Percentiles rank a stretch among this genome's conserved stretches.
phyloP scores from a whole-genome alignment of 2,329 filamentous ascomycete species.

The Sporothrix brasiliensis region DNA sequence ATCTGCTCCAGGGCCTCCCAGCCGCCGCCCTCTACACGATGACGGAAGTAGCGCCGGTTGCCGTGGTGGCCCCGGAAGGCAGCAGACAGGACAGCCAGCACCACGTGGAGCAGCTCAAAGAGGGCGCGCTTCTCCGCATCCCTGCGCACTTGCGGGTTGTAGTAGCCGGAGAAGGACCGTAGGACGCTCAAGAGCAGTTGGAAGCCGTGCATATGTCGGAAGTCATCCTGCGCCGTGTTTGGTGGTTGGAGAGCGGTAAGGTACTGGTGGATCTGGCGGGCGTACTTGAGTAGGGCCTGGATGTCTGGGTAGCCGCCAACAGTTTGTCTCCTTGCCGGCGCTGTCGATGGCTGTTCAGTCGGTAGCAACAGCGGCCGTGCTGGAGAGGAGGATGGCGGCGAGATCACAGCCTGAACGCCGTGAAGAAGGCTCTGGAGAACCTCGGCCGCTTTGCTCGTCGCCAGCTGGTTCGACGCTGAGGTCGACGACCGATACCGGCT shows the following conservation, averaged over 20 bases:
- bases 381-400: conserved; percentile 34
- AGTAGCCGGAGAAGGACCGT: conserved; percentile 72
- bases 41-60: conserved; percentile 84
- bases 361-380: conserved; percentile 19
- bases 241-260: conserved; percentile 53
- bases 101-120: conserved; percentile 69
- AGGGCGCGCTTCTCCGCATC: conserved; percentile 65
- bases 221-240: conserved; percentile 70
- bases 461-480: conserved; percentile 58
- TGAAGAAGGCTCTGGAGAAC: conserved; percentile 61
- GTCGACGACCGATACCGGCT: conserved; percentile 67
- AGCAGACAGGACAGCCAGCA: conserved; percentile 74
- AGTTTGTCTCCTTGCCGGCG: conserved; percentile 37
- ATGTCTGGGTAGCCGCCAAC: conserved; percentile 52
- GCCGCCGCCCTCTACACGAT: conserved; percentile 73
- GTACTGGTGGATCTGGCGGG: conserved; percentile 68
- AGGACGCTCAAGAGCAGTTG: conserved; percentile 70
- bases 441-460: conserved; percentile 63
- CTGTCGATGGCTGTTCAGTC: conserved; percentile 6
- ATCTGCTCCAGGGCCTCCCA: conserved; percentile 76
- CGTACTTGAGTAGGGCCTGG: conserved; percentile 54
- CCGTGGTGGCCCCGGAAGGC: conserved; percentile 78
- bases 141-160: conserved; percentile 66
- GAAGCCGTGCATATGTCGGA: conserved; percentile 79
- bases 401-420: conserved; percentile 46